Conservation (phyloP, 305 asterid genomes). For the Fraxinus baroniana region DNA sequence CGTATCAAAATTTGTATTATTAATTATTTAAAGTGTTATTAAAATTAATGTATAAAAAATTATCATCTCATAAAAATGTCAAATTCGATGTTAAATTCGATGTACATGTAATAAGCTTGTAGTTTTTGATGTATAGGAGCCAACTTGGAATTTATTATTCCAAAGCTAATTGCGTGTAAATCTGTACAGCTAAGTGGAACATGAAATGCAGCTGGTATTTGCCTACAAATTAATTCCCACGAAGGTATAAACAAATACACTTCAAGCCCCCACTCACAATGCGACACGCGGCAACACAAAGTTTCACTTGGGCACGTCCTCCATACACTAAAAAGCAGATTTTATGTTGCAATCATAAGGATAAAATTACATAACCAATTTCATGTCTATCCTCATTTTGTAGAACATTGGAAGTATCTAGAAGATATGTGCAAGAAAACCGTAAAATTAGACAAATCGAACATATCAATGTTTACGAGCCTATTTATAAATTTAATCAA, state of each 20-base stretch:
- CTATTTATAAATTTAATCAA: no score
- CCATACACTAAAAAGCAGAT: not conserved
- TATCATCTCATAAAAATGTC: no score
- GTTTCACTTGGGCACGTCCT: not conserved
- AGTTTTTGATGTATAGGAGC: not conserved
- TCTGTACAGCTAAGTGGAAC: conserved; percentile 6
- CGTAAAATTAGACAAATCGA: not conserved
- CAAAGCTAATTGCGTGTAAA: not conserved
- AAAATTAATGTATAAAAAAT: no score
- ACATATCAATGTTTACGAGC: not conserved
- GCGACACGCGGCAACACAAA: not conserved
- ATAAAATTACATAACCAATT: not conserved
- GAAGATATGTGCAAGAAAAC: not conserved
- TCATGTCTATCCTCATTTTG: not conserved
- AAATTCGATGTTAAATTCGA: no score
- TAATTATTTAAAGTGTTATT: no score
- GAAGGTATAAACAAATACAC: not conserved
- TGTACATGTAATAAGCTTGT: no score
- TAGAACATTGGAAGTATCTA: not conserved
- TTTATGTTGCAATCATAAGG: not conserved
- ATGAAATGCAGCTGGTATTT: conserved; percentile 11
- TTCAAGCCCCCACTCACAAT: not conserved
- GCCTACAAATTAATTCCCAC: not conserved
- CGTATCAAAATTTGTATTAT: no score
- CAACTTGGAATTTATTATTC: no score